Conservation (phyloP, 257 asterid species). For the Primulina tabacum region DNA sequence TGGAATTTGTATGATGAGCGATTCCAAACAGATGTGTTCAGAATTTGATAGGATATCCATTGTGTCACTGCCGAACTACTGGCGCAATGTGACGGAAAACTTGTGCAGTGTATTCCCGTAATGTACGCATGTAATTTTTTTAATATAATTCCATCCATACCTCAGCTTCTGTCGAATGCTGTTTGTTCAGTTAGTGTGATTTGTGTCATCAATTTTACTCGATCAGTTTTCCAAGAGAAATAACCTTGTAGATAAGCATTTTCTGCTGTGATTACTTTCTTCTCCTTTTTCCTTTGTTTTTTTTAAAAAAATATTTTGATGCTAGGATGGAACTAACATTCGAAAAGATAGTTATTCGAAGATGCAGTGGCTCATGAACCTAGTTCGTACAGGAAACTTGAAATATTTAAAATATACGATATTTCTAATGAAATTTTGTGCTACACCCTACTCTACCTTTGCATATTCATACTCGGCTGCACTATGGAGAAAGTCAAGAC, state of each 20-base stretch:
- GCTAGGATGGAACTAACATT: too few relatives aligned
- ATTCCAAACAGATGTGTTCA: conserved; percentile 71
- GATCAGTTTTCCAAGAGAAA: neutral
- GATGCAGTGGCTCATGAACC: too few relatives aligned
- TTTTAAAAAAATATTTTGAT: too few relatives aligned
- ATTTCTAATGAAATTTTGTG: too few relatives aligned
- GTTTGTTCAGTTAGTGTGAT: neutral
- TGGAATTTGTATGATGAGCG: conserved; percentile 83
- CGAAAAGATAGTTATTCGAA: too few relatives aligned
- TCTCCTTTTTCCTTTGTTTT: too few relatives aligned
- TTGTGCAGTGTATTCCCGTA: neutral
- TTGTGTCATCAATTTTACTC: neutral
- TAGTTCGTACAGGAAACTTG: too few relatives aligned
- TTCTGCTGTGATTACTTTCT: neutral
- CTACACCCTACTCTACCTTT: too few relatives aligned
- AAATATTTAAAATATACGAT: too few relatives aligned
- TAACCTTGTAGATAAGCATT: neutral
- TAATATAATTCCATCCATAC: neutral
- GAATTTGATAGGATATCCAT: conserved; percentile 48
- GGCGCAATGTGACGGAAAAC: neutral
- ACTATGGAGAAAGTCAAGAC: too few relatives aligned
- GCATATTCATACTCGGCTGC: too few relatives aligned
- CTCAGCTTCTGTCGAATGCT: neutral
- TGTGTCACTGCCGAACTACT: neutral
- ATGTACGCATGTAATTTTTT: neutral